Percentiles rank a stretch among this genome's conserved stretches.
phyloP scores from a whole-genome alignment of 148 eudicot genomes.

The Gaultheria prostrata region DNA sequence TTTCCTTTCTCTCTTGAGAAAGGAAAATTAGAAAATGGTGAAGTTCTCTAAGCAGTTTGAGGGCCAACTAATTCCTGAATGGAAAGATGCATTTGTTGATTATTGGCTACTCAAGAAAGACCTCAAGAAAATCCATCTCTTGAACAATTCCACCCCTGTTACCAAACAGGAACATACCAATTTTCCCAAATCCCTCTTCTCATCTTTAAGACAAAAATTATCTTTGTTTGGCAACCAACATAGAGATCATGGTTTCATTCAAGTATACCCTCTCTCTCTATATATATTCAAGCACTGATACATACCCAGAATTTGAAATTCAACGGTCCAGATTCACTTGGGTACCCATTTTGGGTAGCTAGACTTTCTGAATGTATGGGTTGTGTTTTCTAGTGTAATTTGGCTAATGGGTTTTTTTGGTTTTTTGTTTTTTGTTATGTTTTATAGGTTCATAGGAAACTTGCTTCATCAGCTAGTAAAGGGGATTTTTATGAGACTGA shows the following conservation, averaged over 20 bases:
- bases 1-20: background rate
- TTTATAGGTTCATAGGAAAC: slow-evolving; percentile 83
- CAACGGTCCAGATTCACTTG: too few species aligned
- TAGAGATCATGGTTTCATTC: slow-evolving; percentile 55
- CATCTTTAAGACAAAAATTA: slow-evolving; percentile 48
- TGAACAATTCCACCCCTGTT: slow-evolving; percentile 25
- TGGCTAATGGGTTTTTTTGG: slow-evolving; percentile 21
- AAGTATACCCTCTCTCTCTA: slow-evolving; percentile 41
- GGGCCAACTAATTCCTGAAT: slow-evolving; percentile 86
- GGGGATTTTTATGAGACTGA: slow-evolving; percentile 77
- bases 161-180: slow-evolving; percentile 27
- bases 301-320: too few species aligned
- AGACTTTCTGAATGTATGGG: too few species aligned
- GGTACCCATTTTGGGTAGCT: too few species aligned
- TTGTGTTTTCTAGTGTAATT: slow-evolving; percentile 6
- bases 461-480: slow-evolving; percentile 55
- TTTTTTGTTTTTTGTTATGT: too few species aligned
- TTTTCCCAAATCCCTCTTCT: slow-evolving; percentile 33
- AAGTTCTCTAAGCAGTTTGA: slow-evolving; percentile 59
- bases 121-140: slow-evolving; percentile 60
- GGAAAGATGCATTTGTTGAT: slow-evolving; percentile 97
- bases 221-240: slow-evolving; percentile 41
- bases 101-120: slow-evolving; percentile 74
- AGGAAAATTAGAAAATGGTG: background rate
- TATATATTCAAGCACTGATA: too few species aligned